phyloP scores from a whole-genome alignment of 345 rosid genomes.

The Capsella bursapastoris region DNA sequence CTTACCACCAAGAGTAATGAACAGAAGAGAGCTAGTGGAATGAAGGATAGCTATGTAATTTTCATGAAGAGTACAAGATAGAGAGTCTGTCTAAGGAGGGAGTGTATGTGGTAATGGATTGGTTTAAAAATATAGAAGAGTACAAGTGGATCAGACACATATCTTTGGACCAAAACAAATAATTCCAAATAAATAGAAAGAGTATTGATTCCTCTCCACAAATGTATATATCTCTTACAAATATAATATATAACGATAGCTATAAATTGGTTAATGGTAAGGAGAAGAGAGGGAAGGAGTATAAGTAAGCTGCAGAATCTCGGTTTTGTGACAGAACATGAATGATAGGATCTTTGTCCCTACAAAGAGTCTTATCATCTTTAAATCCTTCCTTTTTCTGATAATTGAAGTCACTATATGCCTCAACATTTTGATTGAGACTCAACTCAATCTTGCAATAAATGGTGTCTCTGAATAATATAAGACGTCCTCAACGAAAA shows the following conservation, averaged over 20 bases:
- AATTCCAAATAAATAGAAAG: conserved; percentile 5
- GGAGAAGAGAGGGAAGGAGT: conserved; percentile 25
- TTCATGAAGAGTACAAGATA: conserved; percentile 32
- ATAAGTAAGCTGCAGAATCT: conserved; percentile 30
- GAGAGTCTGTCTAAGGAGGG: conserved; percentile 28
- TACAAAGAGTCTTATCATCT: conserved; percentile 42
- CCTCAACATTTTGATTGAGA: conserved; percentile 38
- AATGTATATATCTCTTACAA: conserved; percentile 27
- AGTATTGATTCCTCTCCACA: conserved; percentile 38
- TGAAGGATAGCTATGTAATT: conserved; percentile 29
- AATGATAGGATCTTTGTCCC: conserved; percentile 37
- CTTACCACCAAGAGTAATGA: conserved; percentile 27
- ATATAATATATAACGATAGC: not conserved
- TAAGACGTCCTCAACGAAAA: conserved; percentile 32
- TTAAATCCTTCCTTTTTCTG: conserved; percentile 25
- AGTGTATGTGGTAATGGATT: conserved; percentile 42
- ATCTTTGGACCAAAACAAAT: conserved; percentile 36
- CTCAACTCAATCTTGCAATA: conserved; percentile 38
- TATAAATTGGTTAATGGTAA: conserved; percentile 9
- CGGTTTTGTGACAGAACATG: conserved; percentile 35
- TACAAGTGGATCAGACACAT: conserved; percentile 33
- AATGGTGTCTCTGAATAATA: conserved; percentile 37
- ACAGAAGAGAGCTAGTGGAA: conserved; percentile 4
- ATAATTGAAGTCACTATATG: conserved; percentile 44
- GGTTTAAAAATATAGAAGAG: conserved; percentile 22